Percentiles rank a stretch among this genome's conserved stretches.
phyloP scores from a whole-genome alignment of 2,329 filamentous ascomycete species.

The Penicillium hordei region DNA sequence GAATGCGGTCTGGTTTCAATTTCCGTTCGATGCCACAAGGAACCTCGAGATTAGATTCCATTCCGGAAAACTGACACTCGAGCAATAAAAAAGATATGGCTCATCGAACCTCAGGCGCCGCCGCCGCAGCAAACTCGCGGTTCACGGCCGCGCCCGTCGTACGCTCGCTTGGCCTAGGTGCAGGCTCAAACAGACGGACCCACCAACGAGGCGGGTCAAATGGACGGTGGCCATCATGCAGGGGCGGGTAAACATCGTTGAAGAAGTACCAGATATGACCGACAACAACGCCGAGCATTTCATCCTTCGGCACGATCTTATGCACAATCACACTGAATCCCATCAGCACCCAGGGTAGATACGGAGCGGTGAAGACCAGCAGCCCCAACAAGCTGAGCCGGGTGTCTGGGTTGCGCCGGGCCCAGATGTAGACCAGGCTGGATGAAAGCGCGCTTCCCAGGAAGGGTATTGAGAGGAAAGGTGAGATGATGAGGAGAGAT shows the following conservation, averaged over 20 bases:
- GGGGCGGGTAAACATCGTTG: slow-evolving; percentile 88
- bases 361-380: slow-evolving; percentile 88
- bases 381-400: slow-evolving; percentile 85
- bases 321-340: slow-evolving; percentile 89
- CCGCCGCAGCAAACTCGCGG: slow-evolving; percentile 35
- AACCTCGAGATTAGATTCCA: no score
- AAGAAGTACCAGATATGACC: slow-evolving; percentile 99
- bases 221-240: slow-evolving; percentile 80
- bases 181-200: slow-evolving; percentile 72
- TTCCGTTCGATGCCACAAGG: neutral
- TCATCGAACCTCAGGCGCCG: slow-evolving; percentile 37
- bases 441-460: slow-evolving; percentile 91
- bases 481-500: slow-evolving; percentile 77
- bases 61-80: neutral
- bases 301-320: slow-evolving; percentile 86
- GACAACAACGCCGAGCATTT: slow-evolving; percentile 91
- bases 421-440: slow-evolving; percentile 97
- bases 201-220: slow-evolving; percentile 89
- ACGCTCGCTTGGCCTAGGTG: slow-evolving; percentile 9
- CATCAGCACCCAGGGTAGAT: slow-evolving; percentile 94
- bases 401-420: slow-evolving; percentile 87
- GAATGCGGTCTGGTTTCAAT: neutral
- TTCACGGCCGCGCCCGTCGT: slow-evolving; percentile 31
- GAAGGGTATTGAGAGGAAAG: slow-evolving; percentile 87
- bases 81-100: neutral